Evolutionary conservation across 1,284 basidiomycete species (phyloP).

Genomic region (Pyrrhoderma noxium): DNA sequence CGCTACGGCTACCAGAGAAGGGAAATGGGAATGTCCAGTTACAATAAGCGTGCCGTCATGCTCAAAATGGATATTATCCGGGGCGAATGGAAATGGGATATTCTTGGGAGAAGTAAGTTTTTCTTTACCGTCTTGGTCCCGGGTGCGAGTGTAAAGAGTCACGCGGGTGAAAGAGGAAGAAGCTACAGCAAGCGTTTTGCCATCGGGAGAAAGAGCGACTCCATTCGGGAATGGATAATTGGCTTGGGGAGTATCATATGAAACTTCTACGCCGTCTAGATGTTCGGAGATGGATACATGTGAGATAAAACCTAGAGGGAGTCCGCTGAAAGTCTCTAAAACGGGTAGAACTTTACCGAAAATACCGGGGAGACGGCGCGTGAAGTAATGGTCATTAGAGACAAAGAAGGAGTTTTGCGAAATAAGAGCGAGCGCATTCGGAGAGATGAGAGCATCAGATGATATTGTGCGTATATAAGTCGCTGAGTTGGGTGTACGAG

Average conservation of each 20-base stretch:
- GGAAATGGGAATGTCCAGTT: constrained; percentile 59
- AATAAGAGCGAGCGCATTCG: constrained; percentile 58
- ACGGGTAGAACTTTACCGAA: constrained; percentile 44
- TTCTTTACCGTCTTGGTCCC: constrained; percentile 26
- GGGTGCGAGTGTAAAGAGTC: constrained; percentile 41
- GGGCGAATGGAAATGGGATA: constrained; percentile 48
- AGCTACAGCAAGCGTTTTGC: constrained; percentile 45
- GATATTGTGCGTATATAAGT: constrained; percentile 49
- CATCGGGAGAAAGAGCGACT: constrained; percentile 45
- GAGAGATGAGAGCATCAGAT: constrained; percentile 48
- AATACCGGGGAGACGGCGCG: constrained; percentile 45
- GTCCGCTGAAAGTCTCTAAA: constrained; percentile 46
- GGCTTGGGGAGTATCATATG: constrained; percentile 34
- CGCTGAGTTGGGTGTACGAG: constrained; percentile 19
- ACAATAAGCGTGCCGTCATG: constrained; percentile 43
- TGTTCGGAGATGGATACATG: constrained; percentile 38
- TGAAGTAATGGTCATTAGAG: constrained; percentile 63
- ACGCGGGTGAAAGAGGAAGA: constrained; percentile 43
- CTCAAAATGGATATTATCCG: constrained; percentile 54
- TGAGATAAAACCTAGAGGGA: constrained; percentile 52
- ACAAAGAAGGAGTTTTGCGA: constrained; percentile 57
- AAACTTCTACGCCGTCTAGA: constrained; percentile 14
- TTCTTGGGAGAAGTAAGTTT: constrained; percentile 30
- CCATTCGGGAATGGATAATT: constrained; percentile 65
- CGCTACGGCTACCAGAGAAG: constrained; percentile 38